Base-by-base conservation (phyloP, 805 yeast species). In the Nakazawaea molendinolei region DNA sequence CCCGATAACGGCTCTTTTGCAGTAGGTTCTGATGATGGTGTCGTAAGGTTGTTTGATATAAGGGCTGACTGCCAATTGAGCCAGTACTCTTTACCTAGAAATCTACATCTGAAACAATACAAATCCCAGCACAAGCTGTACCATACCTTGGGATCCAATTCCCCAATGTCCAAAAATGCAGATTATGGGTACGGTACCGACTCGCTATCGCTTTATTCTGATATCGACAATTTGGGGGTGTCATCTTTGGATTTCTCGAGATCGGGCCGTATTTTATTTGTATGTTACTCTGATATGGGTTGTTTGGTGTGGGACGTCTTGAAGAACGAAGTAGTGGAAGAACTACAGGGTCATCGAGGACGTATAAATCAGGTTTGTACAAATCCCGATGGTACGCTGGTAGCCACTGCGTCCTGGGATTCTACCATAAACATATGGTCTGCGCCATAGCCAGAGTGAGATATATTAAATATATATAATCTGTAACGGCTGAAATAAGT, bases 401-500 rank as follows among this genome's bases (percentile, higher is more conserved):
- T 87, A 8, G 77, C 80, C 38, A 83, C 95, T 2, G 80, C 84
- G 1, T 80, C 90, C 1, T 80, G 94, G 83, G 95, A 86, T 51
- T 58, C 77, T 6, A 76, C 89, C 1, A 68, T 82, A 45, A 75
- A 73, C 45, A 61, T 83, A 2, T 83, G 89, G 87, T 58, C n/a
- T n/a, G n/a, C n/a, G n/a, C n/a, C n/a, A n/a, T n/a, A n/a, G n/a
- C n/a, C n/a, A n/a, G n/a, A n/a, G n/a, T n/a, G n/a, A n/a, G n/a
- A n/a, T n/a, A n/a, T n/a, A n/a, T n/a, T n/a, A n/a, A n/a, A n/a
- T n/a, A n/a, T n/a, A n/a, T n/a, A n/a, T n/a, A n/a, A n/a, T n/a
- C n/a, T n/a, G n/a, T n/a, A n/a, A n/a, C n/a, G n/a, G n/a, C n/a
- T n/a, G n/a, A n/a, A n/a, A n/a, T n/a, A n/a, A n/a, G n/a, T n/a